Conservation (phyloP, 495 filamentous ascomycete genomes). For the Thozetella sp. region DNA sequence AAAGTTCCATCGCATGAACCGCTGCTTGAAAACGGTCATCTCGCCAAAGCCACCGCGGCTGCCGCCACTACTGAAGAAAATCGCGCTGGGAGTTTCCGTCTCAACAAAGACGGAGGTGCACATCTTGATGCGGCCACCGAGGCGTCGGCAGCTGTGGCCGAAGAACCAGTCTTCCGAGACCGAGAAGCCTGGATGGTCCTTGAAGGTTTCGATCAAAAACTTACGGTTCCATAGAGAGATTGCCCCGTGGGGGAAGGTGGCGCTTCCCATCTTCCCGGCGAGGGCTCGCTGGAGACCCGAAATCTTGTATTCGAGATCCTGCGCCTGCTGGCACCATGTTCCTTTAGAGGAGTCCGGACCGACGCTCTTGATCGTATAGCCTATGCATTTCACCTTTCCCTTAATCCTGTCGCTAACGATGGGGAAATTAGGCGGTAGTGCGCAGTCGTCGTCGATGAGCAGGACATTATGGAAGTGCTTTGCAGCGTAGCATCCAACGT, state of each 20-base stretch:
- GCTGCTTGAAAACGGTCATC: constrained; percentile 1
- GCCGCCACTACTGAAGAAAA: not conserved
- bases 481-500: not conserved
- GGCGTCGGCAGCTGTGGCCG: not conserved
- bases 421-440: not conserved
- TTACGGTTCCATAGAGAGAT: not conserved
- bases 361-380: constrained; percentile 2
- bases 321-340: not conserved
- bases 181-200: not conserved
- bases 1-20: not conserved
- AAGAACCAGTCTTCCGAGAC: constrained; percentile 2
- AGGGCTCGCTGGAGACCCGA: not conserved
- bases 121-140: not conserved
- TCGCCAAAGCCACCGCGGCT: not conserved
- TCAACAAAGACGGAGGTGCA: not conserved
- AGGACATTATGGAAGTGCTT: not conserved
- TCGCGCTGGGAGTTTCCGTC: not conserved
- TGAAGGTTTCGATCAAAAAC: not conserved
- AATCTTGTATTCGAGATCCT: not conserved
- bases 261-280: not conserved
- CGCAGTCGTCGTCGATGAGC: constrained; percentile 2
- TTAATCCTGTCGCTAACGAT: not conserved
- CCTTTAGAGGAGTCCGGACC: not conserved
- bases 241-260: not conserved
- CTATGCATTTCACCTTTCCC: not conserved